Conservation (phyloP, 139 green algal genomes). For the Chlorella vulgaris region DNA sequence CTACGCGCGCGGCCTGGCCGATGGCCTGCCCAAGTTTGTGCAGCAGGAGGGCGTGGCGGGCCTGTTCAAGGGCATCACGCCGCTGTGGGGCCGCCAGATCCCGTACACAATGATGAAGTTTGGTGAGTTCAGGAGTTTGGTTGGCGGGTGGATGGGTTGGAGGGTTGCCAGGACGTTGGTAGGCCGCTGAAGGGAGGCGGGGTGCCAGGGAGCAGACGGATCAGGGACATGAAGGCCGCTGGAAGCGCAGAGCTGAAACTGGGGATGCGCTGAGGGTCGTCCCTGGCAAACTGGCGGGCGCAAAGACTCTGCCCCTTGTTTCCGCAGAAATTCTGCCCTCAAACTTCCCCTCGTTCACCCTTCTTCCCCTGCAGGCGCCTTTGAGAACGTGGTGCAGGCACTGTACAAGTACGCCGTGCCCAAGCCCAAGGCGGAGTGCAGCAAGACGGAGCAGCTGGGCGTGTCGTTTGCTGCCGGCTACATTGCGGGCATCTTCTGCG, state of each 20-base stretch:
- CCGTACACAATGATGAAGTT: slow-evolving; percentile 99
- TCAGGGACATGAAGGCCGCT: not conserved
- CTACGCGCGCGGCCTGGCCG: slow-evolving; percentile 80
- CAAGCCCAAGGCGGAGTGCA: slow-evolving; percentile 91
- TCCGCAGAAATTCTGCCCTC: too few relatives aligned
- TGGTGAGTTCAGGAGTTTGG: slow-evolving; percentile 43
- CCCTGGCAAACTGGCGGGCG: too few relatives aligned
- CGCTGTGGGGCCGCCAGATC: slow-evolving; percentile 93
- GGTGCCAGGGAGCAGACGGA: too few relatives aligned
- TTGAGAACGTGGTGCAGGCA: slow-evolving; percentile 88
- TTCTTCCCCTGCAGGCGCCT: slow-evolving; percentile 61
- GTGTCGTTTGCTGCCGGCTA: slow-evolving; percentile 89
- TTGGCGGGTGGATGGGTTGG: not conserved
- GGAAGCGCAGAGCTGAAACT: too few relatives aligned
- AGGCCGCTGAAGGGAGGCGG: too few relatives aligned
- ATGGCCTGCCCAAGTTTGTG: slow-evolving; percentile 91
- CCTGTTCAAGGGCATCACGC: slow-evolving; percentile 86
- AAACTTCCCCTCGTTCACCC: too few relatives aligned
- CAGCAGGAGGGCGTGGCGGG: slow-evolving; percentile 54
- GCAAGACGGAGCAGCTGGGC: slow-evolving; percentile 89
- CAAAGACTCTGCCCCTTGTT: too few relatives aligned
- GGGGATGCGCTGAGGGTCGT: too few relatives aligned
- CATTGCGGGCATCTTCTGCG: slow-evolving; percentile 91
- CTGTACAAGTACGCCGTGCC: slow-evolving; percentile 94
- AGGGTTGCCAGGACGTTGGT: too few relatives aligned